Conservation (phyloP, 1,284 basidiomycete species). For the Retiboletus flavoniger region DNA sequence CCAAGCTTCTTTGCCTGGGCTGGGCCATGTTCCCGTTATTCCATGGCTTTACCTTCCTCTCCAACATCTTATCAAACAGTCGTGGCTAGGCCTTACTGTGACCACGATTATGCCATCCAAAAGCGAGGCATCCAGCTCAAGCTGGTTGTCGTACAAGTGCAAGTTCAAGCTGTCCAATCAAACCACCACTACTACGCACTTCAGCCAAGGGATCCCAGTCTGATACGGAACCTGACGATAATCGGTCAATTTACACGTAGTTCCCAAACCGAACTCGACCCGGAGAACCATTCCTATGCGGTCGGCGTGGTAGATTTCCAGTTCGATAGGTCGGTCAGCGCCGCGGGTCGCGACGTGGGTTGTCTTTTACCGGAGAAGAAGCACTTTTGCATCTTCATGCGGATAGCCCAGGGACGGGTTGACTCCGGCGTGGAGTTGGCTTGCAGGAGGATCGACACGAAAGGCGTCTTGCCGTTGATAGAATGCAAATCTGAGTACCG, state of each 20-base stretch:
- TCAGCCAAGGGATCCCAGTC: neutral
- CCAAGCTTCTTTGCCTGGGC: conserved; percentile 4
- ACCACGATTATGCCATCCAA: conserved; percentile 2
- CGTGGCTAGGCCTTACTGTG: neutral
- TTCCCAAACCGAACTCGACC: neutral
- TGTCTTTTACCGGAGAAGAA: neutral
- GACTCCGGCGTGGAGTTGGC: neutral
- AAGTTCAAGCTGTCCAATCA: neutral
- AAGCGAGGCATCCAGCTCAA: conserved; percentile 1
- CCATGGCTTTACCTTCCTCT: neutral
- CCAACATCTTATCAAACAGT: conserved; percentile 1
- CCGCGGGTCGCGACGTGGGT: neutral
- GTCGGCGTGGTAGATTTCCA: conserved; percentile 1
- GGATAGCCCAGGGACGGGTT: neutral
- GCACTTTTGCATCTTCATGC: conserved; percentile 4
- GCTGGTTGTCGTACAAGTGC: neutral
- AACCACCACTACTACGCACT: neutral
- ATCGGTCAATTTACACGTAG: neutral
- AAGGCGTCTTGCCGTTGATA: neutral
- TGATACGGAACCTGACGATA: neutral
- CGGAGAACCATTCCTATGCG: neutral
- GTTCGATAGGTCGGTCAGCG: neutral
- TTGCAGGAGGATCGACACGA: conserved; percentile 6
- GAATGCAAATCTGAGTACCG: neutral
- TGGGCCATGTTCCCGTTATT: neutral